Evolutionary conservation across 2,329 filamentous ascomycete genomes (phyloP), one percentile per base, ranked within the genome.

Genomic region (Venturia carpophila): DNA sequence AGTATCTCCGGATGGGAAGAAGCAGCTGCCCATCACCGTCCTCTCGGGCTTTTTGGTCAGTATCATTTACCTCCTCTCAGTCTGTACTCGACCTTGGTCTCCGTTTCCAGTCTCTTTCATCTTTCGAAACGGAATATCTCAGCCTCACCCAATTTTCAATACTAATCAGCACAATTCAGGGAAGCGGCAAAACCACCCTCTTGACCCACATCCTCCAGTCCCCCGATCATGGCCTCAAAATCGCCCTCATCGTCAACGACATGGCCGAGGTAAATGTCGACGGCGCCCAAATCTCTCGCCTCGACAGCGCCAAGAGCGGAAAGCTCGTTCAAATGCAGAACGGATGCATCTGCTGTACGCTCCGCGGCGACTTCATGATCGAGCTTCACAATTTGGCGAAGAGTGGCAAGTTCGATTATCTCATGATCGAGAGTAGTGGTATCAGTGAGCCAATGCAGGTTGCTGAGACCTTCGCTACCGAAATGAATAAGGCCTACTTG

Each of bases 191-290:
- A 72, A 90, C 87, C 0, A 90, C 88, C 0, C 79, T 90, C 0
- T 79, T 90, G 0, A 83, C 88, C 67, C 84, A 89, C 67, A 87
- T 90, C 62, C 81, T 90, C 5, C 82, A 82, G 43, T 85, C 83
- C 0, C 74, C 76, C 1, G 80, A 88, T 4, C 87, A 90, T 73
- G 85, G 87, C 0, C 78, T 90, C 10, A 80, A 82, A 1, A 88
- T 91, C 66, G 88, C 87, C 0, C 84, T 90, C 17, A 87, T 90
- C 27, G 87, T 91, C 45, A 90, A 91, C 68, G 88, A 90, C 67
- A 89, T 90, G 75, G 77, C 73, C 0, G 69, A 71, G 1, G 69
- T 88, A 62, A 89, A 89, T 68, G 83, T 89, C 68, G 86, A 89
- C 66, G 86, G 85, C 0, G 79, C 84, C 5, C 75, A 87, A 0